phyloP scores from a whole-genome alignment of 768 basidiomycete species.

The Lactarius pseudohatsudake region DNA sequence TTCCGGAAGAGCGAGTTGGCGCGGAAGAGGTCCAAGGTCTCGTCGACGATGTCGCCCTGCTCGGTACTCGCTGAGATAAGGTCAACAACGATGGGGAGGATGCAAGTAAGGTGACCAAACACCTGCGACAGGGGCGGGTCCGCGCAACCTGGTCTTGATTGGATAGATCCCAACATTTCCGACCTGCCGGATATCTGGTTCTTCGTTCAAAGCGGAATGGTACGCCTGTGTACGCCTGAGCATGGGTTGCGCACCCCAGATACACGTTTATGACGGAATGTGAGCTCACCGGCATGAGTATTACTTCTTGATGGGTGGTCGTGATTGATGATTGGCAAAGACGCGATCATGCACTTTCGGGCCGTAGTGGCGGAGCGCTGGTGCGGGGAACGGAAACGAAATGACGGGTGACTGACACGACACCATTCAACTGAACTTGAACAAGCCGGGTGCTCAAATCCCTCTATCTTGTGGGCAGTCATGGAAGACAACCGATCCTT shows the following conservation, averaged over 20 bases:
- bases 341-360: background rate
- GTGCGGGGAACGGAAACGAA: background rate
- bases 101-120: slow-evolving; percentile 30
- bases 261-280: slow-evolving; percentile 6
- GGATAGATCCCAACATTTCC: slow-evolving; percentile 91
- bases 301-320: background rate
- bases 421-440: background rate
- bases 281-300: slow-evolving; percentile 32
- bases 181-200: slow-evolving; percentile 73
- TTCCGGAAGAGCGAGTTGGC: slow-evolving; percentile 99
- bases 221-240: slow-evolving; percentile 65
- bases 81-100: slow-evolving; percentile 22
- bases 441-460: too few species aligned
- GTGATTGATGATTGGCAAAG: background rate
- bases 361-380: background rate
- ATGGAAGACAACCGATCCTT: slow-evolving; percentile 47
- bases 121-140: slow-evolving; percentile 81
- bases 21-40: slow-evolving; percentile 94
- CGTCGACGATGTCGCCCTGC: slow-evolving; percentile 88
- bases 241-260: background rate
- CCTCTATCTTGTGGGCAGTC: slow-evolving; percentile 6
- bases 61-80: slow-evolving; percentile 65
- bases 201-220: slow-evolving; percentile 91
- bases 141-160: slow-evolving; percentile 87
- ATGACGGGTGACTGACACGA: background rate